Evolutionary conservation across 2,329 filamentous ascomycete species (phyloP), one percentile per base, ranked within the genome.

Genomic region (Scedosporium boydii): DNA sequence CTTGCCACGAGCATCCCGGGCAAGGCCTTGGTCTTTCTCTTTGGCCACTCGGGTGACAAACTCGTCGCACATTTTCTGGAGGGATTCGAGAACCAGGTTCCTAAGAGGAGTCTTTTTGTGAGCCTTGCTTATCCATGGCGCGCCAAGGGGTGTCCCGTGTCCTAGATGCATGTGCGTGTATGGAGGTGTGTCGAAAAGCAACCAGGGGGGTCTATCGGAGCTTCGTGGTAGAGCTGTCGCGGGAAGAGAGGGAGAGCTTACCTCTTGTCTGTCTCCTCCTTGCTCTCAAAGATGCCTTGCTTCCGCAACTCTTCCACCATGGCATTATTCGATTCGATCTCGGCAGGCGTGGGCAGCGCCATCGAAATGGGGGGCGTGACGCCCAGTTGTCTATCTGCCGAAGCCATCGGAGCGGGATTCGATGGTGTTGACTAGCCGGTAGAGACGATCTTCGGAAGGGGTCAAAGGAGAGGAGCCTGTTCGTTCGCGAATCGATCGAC

Each of bases 241-340:
- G 10, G 9, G 29, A 34, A 34, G 29, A 34, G 29, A 18, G 34
- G 16, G 18, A n/a, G 21, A 16, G 12, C 74, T 65, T 76, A 91
- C 90, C 93, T 88, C 73, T 90, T 91, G 65, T 91, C 83, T 3
- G 91, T 96, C 72, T 96, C 95, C 53, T 90, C 82, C 14, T 86
- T 83, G 60, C 85, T 86, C 75, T 98, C 95, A 69, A 96, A 99
- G 60, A 95, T 96, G 76, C 96, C 93, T 76, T 97, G 90, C 48
- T 82, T 82, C 73, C 91, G 91, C 65, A 99, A 78, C 75, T 97
- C 93, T 62, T 90, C 86, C 63, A 96, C 83, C 55, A 99, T 83
- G 62, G 87, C 81, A 67, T 91, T 87, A 69, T 91, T 96, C 59
- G 89, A 84, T 66, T 87, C 82, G 63, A 88, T 84, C 73, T 99